A percentile compares a stretch with the other conserved stretches of the same genome.
Evolutionary conservation across 805 yeast genomes (phyloP).

Genomic region (Starmera caribaea): DNA sequence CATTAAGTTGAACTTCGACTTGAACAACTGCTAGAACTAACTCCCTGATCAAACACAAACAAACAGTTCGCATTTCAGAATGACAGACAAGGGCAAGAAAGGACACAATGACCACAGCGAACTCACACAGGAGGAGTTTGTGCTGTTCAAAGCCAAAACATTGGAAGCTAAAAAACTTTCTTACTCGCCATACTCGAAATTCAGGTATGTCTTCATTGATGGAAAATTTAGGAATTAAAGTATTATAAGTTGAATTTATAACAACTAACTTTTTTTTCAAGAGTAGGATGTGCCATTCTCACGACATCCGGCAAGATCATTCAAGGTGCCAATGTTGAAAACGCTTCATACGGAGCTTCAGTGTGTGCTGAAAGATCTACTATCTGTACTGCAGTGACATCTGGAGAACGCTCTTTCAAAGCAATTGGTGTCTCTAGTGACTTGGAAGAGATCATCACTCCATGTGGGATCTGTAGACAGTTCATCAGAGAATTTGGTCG

Average conservation of each 20-base stretch:
- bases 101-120: not conserved
- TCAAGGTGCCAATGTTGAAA: conserved; percentile 84
- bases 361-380: conserved; percentile 75
- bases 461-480: conserved; percentile 95
- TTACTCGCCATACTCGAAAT: conserved; percentile 67
- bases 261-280: conserved; percentile 4
- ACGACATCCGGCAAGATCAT: conserved; percentile 38
- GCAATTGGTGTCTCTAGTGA: conserved; percentile 67
- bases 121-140: not conserved
- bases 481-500: conserved; percentile 71
- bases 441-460: conserved; percentile 49
- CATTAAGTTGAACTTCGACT: too few relatives aligned
- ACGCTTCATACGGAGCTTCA: conserved; percentile 77
- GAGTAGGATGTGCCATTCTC: conserved; percentile 76
- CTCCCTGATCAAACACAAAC: too few relatives aligned
- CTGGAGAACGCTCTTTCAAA: conserved; percentile 32
- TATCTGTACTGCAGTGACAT: conserved; percentile 42
- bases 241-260: not conserved
- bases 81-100: not conserved
- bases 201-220: conserved; percentile 41
- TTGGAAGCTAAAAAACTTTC: conserved; percentile 37
- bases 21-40: too few relatives aligned
- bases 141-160: not conserved
- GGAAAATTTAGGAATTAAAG: too few relatives aligned
- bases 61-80: not conserved